Evolutionary conservation across 140 eudicot species (phyloP), one percentile per base, ranked within the genome.

Genomic region (Artemisia princeps): DNA sequence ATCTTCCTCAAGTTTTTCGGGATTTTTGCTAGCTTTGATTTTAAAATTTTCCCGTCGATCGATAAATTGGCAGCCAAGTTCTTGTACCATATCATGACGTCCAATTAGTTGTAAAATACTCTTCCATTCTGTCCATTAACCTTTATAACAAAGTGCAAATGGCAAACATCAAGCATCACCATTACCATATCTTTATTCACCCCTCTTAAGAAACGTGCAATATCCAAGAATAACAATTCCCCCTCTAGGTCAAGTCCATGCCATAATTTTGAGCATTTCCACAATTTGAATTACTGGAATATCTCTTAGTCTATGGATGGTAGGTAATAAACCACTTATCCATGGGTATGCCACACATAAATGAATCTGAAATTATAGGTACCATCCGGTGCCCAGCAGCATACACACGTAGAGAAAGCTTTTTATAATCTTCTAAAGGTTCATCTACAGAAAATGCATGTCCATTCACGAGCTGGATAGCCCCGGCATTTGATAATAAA

Each of bases 181-280:
- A 22, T 22, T 22, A 22, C 23, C 23, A 22, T 22, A 42, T 42
- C 48, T 42, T 42, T 42, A 42, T 42, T 42, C 10, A 42, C 48
- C 45, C 26, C 26, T 10, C 59, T 46, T 0, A 58, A 74, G 44
- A 19, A 74, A 64, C 77, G 63, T 53, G 72, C 77, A 64, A 72
- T 72, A 23, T 72, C 77, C 15, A 72, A 46, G 66, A 72, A 72
- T 11, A 64, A 10, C 23, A 22, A 22, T 22, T 22, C 23, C 23
- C 23, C 23, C 23, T 22, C 23, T 22, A 22, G 13, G 2, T 17
- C 10, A 55, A 58, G 63, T 44, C 56, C 69, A 45, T 45, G 37
- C 2, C 20, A 50, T 49, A 6, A 49, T 42, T 45, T 10, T 64
- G 55, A 64, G 53, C 19, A 3, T 44, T 49, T 45, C 69, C 42